Evolutionary conservation across 2,329 filamentous ascomycete genomes (phyloP), one percentile per base, ranked within the genome.

Genomic region (Madurella fahalii): DNA sequence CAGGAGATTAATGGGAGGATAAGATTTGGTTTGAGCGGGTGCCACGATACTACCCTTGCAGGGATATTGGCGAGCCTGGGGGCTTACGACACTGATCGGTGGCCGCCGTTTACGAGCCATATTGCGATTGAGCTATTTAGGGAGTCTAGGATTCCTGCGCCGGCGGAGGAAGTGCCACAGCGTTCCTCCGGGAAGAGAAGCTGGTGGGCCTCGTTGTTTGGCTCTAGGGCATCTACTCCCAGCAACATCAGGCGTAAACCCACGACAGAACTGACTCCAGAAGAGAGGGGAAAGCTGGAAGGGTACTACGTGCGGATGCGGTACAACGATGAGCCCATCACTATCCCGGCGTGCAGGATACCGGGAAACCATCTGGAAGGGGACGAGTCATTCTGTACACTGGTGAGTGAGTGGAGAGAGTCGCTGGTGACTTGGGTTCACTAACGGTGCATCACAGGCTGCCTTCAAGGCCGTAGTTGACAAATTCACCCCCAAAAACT

Each of bases 381-480:
- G 1, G 89, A 97, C 63, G 86, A 91, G 63, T 89, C 84, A 25
- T 93, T 97, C 66, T 99, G 94, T 72, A 97, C 93, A 0, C 72
- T 99, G 64, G 85, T 89, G 75, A 71, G 82, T 16, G 41, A 17
- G 47, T 20, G 11, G 41, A 17, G 17, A 20, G 5, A n/a, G 17
- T 16, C 15, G 9, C 40, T 16, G 40, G n/a, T 15, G 40, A 41
- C 40, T 16, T 18, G 13, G 40, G 9, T n/a, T 31, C 31, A 13
- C 13, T 50, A 57, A 31, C 46, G 56, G 51, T 46, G 12, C 47
- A 43, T 30, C 34, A 50, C 57, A 89, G 85, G 83, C 87, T 53
- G 90, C 93, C 0, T 99, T 99, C 78, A 97, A 97, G 72, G 77
- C 83, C 49, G 89, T 96, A 52, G 90, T 94, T 2, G 93, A 97